Evolutionary conservation across 2,329 filamentous ascomycete species (phyloP).

Genomic region (Rasamsonia emersonii): DNA sequence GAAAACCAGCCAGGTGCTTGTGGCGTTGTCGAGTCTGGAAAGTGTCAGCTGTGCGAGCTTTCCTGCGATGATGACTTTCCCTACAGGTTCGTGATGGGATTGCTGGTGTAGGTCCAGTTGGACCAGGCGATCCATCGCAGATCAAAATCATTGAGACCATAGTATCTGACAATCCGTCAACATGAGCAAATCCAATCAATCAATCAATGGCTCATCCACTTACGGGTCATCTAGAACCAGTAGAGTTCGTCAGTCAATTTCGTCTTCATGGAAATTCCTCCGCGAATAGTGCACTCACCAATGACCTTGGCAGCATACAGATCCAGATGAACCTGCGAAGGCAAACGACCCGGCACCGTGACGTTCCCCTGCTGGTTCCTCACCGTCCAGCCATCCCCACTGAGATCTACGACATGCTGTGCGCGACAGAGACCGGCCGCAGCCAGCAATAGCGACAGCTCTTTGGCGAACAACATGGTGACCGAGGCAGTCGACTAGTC

Average conservation of each 20-base stretch:
- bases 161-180: conserved; percentile 28
- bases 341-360: conserved; percentile 46
- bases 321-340: conserved; percentile 53
- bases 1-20: conserved; percentile 49
- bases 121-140: conserved; percentile 50
- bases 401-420: conserved; percentile 34
- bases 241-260: conserved; percentile 4
- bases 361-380: conserved; percentile 40
- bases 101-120: conserved; percentile 55
- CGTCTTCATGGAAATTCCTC: neutral
- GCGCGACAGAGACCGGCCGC: conserved; percentile 11
- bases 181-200: conserved; percentile 1
- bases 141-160: conserved; percentile 52
- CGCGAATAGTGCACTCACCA: conserved; percentile 29
- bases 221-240: conserved; percentile 23
- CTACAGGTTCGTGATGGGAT: conserved; percentile 35
- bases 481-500: no score
- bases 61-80: conserved; percentile 9
- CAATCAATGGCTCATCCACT: conserved; percentile 7
- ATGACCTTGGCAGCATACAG: conserved; percentile 47
- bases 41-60: conserved; percentile 1
- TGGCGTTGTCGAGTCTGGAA: conserved; percentile 20
- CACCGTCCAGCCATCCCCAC: conserved; percentile 37
- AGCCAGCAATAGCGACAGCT: conserved; percentile 11
- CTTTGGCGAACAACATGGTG: conserved; percentile 5